These are phyloP conservation scores for Cunninghamia lanceolata DNA, from an alignment of 75 land plant genomes.

Conservation along the genomic window DNA sequence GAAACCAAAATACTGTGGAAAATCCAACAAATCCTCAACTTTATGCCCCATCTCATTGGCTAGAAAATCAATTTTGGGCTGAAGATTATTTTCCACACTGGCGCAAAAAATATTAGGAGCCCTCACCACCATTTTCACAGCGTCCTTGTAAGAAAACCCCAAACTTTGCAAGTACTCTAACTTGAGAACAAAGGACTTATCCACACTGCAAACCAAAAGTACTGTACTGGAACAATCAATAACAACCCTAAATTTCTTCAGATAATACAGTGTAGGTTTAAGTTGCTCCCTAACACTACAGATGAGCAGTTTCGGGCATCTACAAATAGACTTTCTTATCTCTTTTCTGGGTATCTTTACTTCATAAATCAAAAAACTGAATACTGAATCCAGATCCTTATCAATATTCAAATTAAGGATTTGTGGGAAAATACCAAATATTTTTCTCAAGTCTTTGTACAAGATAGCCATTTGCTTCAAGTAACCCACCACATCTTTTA, in stretches of 20 bases:
- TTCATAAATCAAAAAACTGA: conserved; percentile 50
- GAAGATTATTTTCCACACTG: conserved; percentile 68
- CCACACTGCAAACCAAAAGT: conserved; percentile 66
- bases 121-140: conserved; percentile 52
- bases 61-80: conserved; percentile 70
- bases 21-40: conserved; percentile 63
- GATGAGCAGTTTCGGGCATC: conserved; percentile 67
- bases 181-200: conserved; percentile 68
- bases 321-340: conserved; percentile 49
- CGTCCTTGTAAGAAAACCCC: conserved; percentile 52
- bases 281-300: conserved; percentile 65
- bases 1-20: conserved; percentile 89
- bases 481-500: conserved; percentile 53
- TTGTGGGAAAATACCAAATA: conserved; percentile 62
- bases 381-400: conserved; percentile 49
- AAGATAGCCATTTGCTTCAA: conserved; percentile 58
- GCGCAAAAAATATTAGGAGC: conserved; percentile 71
- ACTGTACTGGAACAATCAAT: conserved; percentile 49
- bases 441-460: conserved; percentile 46
- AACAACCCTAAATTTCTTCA: conserved; percentile 60
- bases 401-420: conserved; percentile 49
- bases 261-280: conserved; percentile 62
- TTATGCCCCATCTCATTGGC: conserved; percentile 51
- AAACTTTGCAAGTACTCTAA: conserved; percentile 43
- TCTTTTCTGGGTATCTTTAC: conserved; percentile 36